phyloP scores from a whole-genome alignment of 2,329 filamentous ascomycete species.

The Myriangium duriaei region DNA sequence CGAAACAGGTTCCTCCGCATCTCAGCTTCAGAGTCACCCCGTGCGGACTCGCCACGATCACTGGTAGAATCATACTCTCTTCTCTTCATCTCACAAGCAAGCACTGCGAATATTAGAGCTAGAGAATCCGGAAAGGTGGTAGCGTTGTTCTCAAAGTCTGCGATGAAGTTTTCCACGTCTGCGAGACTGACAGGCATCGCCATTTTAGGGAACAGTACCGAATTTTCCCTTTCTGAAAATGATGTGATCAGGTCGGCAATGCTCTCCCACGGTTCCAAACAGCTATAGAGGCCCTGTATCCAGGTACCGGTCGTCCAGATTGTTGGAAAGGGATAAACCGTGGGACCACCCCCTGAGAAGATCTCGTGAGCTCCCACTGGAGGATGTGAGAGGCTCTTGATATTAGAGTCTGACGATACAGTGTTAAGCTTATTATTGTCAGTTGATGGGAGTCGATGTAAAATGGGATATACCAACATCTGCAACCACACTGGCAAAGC shows the following conservation, averaged over 20 bases:
- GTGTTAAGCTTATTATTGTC: neutral
- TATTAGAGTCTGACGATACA: neutral
- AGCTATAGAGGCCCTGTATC: conserved; percentile 25
- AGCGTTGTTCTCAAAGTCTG: conserved; percentile 30
- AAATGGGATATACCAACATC: conserved; percentile 28
- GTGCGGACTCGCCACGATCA: conserved; percentile 11
- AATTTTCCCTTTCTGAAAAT: conserved; percentile 31
- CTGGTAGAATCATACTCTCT: conserved; percentile 30
- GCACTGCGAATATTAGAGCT: conserved; percentile 34
- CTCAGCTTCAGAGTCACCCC: conserved; percentile 25
- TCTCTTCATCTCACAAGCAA: conserved; percentile 36
- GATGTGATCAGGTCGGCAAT: conserved; percentile 28
- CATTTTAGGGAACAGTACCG: conserved; percentile 33
- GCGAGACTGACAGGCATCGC: conserved; percentile 30
- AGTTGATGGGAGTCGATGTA: neutral
- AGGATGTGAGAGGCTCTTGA: conserved; percentile 7
- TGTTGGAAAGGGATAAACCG: conserved; percentile 32
- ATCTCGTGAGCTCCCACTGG: neutral
- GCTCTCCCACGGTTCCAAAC: conserved; percentile 28
- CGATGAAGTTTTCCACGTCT: conserved; percentile 35
- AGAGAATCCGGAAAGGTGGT: conserved; percentile 35
- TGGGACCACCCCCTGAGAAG: conserved; percentile 19
- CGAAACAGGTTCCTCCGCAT: conserved; percentile 32
- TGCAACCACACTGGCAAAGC: conserved; percentile 33
- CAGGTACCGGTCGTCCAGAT: conserved; percentile 26